These are phyloP conservation scores for Didymella keratinophila DNA, from an alignment of 2,329 filamentous ascomycete genomes.

Conservation along the genomic window DNA sequence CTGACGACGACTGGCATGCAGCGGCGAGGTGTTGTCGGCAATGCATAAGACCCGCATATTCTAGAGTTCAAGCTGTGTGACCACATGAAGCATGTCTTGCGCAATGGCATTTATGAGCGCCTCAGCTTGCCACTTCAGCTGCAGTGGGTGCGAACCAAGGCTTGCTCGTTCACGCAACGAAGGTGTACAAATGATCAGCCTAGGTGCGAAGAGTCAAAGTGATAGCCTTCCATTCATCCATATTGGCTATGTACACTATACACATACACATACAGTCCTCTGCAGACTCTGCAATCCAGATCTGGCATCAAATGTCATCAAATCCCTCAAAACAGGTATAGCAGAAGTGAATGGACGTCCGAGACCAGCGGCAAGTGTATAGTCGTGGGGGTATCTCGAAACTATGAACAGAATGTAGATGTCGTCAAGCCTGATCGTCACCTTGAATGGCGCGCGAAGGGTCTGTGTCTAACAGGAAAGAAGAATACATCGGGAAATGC, in stretches of 20 bases:
- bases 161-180: no score
- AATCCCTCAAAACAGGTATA: slow-evolving; percentile 11
- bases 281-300: slow-evolving; percentile 1
- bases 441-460: slow-evolving; percentile 2
- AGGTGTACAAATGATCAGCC: no score
- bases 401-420: slow-evolving; percentile 24
- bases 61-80: not conserved
- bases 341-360: slow-evolving; percentile 44
- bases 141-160: no score
- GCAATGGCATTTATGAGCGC: not conserved
- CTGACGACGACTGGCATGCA: slow-evolving; percentile 3
- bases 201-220: not conserved
- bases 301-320: slow-evolving; percentile 4
- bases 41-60: not conserved
- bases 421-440: slow-evolving; percentile 22
- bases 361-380: slow-evolving; percentile 38
- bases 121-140: not conserved
- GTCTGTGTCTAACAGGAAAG: slow-evolving; percentile 31
- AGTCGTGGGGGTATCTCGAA: slow-evolving; percentile 44
- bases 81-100: not conserved
- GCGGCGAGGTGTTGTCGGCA: not conserved
- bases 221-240: not conserved
- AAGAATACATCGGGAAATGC: slow-evolving; percentile 33
- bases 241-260: slow-evolving; percentile 9
- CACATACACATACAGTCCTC: slow-evolving; percentile 3